A percentile compares a stretch with the other conserved stretches of the same genome.
Evolutionary conservation across 2,329 filamentous ascomycete genomes (phyloP).

Genomic region (Colletotrichum brevisporum): DNA sequence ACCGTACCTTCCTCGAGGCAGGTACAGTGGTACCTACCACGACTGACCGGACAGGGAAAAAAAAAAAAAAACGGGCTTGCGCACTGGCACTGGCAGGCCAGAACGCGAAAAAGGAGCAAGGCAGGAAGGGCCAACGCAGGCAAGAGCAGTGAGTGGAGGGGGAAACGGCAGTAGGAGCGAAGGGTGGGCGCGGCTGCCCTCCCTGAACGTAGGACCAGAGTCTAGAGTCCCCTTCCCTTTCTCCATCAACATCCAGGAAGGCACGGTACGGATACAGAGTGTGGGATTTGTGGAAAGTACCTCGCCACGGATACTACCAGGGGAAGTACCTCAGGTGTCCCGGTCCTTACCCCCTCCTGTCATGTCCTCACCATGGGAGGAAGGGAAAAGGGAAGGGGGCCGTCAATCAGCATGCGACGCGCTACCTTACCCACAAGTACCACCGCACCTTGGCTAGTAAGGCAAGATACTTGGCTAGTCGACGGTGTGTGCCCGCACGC

Average conservation of each 20-base stretch:
- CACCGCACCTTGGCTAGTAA: constrained; percentile 28
- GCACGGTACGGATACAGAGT: constrained; percentile 17
- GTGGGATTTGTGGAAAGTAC: constrained; percentile 19
- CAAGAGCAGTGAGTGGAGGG: neutral
- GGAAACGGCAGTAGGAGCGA: constrained; percentile 23
- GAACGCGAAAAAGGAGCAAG: constrained; percentile 23
- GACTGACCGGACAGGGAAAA: no score
- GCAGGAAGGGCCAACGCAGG: constrained; percentile 27
- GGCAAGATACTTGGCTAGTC: constrained; percentile 24
- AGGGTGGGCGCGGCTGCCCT: constrained; percentile 38
- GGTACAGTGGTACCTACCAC: no score
- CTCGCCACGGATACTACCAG: constrained; percentile 15
- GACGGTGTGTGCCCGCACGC: constrained; percentile 22
- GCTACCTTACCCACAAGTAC: constrained; percentile 23
- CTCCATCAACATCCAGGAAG: constrained; percentile 24
- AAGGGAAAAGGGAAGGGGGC: neutral
- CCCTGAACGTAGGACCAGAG: constrained; percentile 30
- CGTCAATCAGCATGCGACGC: constrained; percentile 10
- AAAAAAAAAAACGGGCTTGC: constrained; percentile 24
- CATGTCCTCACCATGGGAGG: constrained; percentile 5
- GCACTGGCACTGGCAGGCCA: constrained; percentile 33
- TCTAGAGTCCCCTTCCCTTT: constrained; percentile 22
- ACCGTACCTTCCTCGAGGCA: constrained; percentile 6
- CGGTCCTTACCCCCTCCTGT: constrained; percentile 19
- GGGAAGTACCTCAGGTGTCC: constrained; percentile 29